Evolutionary conservation across 2,329 filamentous ascomycete genomes (phyloP).

Genomic region (Diaporthe capsici): DNA sequence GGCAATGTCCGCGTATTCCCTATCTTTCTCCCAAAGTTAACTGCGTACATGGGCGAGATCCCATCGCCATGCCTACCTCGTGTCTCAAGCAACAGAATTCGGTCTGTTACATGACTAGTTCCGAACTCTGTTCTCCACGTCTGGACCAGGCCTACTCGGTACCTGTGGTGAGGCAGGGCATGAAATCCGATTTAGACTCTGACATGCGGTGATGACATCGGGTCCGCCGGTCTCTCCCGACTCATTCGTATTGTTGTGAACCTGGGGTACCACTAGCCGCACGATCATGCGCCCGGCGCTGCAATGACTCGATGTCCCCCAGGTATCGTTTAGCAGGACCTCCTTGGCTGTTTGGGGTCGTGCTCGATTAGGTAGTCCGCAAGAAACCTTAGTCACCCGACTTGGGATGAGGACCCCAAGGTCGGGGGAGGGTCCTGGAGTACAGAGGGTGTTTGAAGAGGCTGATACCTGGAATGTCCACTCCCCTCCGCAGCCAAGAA

Average conservation of each 20-base stretch:
- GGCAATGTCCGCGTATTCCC: background rate
- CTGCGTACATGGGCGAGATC: background rate
- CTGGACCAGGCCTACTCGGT: background rate
- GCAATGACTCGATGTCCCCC: conserved; percentile 5
- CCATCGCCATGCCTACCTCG: background rate
- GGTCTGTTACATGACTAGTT: conserved; percentile 10
- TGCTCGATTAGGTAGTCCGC: conserved; percentile 4
- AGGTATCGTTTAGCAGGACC: background rate
- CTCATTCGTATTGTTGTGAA: background rate
- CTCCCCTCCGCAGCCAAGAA: background rate
- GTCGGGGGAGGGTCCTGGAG: background rate
- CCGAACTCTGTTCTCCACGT: conserved; percentile 9
- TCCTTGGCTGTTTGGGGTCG: conserved; percentile 31
- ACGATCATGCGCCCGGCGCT: background rate
- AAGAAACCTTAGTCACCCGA: background rate
- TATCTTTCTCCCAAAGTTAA: background rate
- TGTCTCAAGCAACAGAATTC: background rate
- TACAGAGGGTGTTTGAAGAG: background rate
- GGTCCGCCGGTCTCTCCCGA: background rate
- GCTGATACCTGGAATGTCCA: background rate
- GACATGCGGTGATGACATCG: conserved; percentile 19
- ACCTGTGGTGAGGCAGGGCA: background rate
- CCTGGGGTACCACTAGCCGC: background rate
- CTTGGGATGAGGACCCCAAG: conserved; percentile 4
- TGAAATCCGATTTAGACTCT: conserved; percentile 26